Base-by-base conservation (phyloP, 257 asterid genomes). In the Nyctanthes arbortristis region DNA sequence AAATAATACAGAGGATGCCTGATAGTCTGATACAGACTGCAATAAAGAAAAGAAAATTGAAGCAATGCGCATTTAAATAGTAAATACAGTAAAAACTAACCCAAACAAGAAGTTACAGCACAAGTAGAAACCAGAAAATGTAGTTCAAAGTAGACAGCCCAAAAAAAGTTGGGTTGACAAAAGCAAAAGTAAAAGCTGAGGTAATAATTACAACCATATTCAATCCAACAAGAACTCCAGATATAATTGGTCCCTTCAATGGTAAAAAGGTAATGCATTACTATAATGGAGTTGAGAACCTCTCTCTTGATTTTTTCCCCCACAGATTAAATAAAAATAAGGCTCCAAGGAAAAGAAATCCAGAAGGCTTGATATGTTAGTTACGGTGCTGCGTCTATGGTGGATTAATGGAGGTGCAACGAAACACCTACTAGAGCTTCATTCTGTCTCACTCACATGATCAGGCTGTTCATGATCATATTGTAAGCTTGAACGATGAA, bases 191-290 rank as follows among this genome's bases (percentile, higher is more conserved):
- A 63, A 76, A 72, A 62, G 78, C 52, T 67, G 58, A 79, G 65
- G 73, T 14, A 69, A 81, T 76, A 73, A 61, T 75, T 62, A 75
- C 79, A 66, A 25, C 68, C 67, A 79, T 64, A 29, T 65, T 71
- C 81, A 70, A 65, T 67, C 72, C 70, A 57, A 71, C 73, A 72
- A 68, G 72, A 68, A 65, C n/a, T n/a, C n/a, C 52, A 67, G 67
- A 75, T 55, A 39, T 35, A 62, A 43, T 4, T 22, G 22, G 30
- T 12, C 62, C 75, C 65, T n/a, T 76, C 65, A 56, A 60, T 29
- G 35, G 33, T 37, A 31, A 68, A 73, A 77, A 62, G 61, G 52
- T 5, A 61, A 61, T 62, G 68, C 33, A n/a, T n/a, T n/a, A 61
- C 70, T 64, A 69, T 36, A 64, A 49, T 65, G 75, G 20, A 61